Percentiles rank a stretch among this genome's conserved stretches.
phyloP scores from a whole-genome alignment of 2,329 filamentous ascomycete species.

The Colletotrichum sp. region DNA sequence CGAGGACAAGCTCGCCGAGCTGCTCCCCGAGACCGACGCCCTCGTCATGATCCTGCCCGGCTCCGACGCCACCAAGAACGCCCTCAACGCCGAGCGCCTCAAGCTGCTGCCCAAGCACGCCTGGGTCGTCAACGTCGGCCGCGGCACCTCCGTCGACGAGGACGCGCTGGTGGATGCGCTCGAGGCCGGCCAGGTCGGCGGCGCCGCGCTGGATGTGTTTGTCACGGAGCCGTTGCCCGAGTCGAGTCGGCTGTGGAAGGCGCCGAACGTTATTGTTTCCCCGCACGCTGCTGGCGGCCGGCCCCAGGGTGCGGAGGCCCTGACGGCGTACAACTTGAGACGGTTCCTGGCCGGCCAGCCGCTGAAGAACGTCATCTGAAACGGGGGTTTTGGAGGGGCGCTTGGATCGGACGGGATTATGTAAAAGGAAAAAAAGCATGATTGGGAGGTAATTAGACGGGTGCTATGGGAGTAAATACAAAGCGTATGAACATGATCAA shows the following conservation, averaged over 20 bases:
- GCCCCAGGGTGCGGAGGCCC: constrained; percentile 62
- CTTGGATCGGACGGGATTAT: background rate
- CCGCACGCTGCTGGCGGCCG: constrained; percentile 65
- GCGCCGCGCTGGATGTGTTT: constrained; percentile 56
- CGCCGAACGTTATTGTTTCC: constrained; percentile 57
- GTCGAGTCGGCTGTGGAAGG: constrained; percentile 52
- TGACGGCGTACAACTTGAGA: constrained; percentile 67
- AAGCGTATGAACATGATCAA: background rate
- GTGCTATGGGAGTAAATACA: background rate
- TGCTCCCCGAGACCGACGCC: constrained; percentile 64
- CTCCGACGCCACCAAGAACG: constrained; percentile 59
- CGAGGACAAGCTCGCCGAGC: constrained; percentile 57
- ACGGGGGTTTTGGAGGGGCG: background rate
- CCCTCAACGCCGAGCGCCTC: constrained; percentile 58
- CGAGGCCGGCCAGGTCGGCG: constrained; percentile 46
- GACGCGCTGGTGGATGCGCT: constrained; percentile 52
- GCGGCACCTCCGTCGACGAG: constrained; percentile 54
- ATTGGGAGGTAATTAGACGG: background rate
- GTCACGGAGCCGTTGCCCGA: constrained; percentile 49
- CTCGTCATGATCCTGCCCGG: constrained; percentile 73
- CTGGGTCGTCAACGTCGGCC: constrained; percentile 59
- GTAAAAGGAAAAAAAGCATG: background rate
- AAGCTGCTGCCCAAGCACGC: constrained; percentile 60
- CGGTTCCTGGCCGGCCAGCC: constrained; percentile 63
- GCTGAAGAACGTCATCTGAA: constrained; percentile 58